Evolutionary conservation across 73 alveolate species (phyloP).

Genomic region (Symbiodinium pilosum): DNA sequence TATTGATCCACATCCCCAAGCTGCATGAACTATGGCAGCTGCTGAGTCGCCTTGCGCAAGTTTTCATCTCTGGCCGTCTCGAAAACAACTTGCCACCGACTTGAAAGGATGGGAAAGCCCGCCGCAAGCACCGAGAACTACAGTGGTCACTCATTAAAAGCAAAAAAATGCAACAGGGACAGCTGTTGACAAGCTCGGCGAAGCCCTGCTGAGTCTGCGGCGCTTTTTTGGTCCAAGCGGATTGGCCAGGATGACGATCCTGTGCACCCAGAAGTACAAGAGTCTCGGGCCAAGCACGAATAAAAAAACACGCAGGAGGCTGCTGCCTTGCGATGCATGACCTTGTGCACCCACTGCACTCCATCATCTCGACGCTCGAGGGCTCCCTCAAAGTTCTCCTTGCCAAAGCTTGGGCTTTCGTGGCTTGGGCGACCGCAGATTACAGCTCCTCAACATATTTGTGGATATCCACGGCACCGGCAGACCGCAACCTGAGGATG

Average conservation of each 20-base stretch:
- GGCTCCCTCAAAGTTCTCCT: slow-evolving; percentile 73
- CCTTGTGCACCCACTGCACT: slow-evolving; percentile 53
- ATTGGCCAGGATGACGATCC: background rate
- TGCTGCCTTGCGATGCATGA: slow-evolving; percentile 63
- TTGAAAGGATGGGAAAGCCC: too few species aligned
- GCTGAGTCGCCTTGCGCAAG: too few species aligned
- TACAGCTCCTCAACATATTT: slow-evolving; percentile 55
- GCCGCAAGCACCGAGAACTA: too few species aligned
- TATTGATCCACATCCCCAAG: too few species aligned
- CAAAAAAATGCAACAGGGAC: too few species aligned
- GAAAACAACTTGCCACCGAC: too few species aligned
- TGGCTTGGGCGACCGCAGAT: background rate
- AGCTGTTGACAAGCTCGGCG: background rate
- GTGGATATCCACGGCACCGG: slow-evolving; percentile 85
- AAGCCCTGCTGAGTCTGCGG: background rate
- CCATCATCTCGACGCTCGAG: slow-evolving; percentile 57
- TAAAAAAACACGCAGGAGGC: background rate
- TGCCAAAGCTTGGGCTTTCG: too few species aligned
- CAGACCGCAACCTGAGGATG: slow-evolving; percentile 25
- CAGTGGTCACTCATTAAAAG: too few species aligned
- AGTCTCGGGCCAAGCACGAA: too few species aligned
- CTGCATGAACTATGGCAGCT: too few species aligned
- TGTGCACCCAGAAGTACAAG: too few species aligned
- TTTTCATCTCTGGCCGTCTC: too few species aligned
- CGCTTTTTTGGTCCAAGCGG: slow-evolving; percentile 22